Conservation (phyloP, 192 early-diverging fungal species). For the Fimicolochytrium jonesii region DNA sequence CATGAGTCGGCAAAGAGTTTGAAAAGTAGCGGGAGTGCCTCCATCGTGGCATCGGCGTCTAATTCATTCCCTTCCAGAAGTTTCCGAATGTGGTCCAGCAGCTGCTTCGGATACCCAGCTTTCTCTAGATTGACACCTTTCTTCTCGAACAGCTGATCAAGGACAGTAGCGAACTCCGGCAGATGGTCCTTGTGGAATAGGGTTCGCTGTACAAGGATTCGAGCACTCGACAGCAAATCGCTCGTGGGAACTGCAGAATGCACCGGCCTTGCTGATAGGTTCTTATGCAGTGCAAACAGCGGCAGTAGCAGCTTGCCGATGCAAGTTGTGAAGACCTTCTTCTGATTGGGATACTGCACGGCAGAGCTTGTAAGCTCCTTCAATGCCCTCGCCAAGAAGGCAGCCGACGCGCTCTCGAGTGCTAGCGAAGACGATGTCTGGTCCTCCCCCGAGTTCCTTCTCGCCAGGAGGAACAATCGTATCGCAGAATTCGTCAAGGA, state of each 20-base stretch:
- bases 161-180: conserved; percentile 11
- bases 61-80: not conserved
- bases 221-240: too few relatives aligned
- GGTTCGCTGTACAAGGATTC: too few relatives aligned
- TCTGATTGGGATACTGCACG: conserved; percentile 23
- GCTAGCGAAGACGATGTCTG: too few relatives aligned
- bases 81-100: conserved; percentile 15
- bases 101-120: conserved; percentile 19
- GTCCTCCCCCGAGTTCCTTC: not conserved
- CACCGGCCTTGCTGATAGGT: not conserved
- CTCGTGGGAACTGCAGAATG: too few relatives aligned
- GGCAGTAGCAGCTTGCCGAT: conserved; percentile 12
- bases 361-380: too few relatives aligned
- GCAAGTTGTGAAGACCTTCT: conserved; percentile 14
- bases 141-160: conserved; percentile 15
- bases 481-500: not conserved
- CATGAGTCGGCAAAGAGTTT: not conserved
- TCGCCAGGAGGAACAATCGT: not conserved
- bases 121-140: not conserved
- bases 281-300: not conserved
- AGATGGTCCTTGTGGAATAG: conserved; percentile 31
- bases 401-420: too few relatives aligned
- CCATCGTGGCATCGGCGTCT: not conserved
- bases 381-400: too few relatives aligned
- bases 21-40: not conserved